Percentiles rank a stretch among this genome's conserved stretches.
phyloP scores from a whole-genome alignment of 139 green algal genomes.

The Haematococcus sp. region DNA sequence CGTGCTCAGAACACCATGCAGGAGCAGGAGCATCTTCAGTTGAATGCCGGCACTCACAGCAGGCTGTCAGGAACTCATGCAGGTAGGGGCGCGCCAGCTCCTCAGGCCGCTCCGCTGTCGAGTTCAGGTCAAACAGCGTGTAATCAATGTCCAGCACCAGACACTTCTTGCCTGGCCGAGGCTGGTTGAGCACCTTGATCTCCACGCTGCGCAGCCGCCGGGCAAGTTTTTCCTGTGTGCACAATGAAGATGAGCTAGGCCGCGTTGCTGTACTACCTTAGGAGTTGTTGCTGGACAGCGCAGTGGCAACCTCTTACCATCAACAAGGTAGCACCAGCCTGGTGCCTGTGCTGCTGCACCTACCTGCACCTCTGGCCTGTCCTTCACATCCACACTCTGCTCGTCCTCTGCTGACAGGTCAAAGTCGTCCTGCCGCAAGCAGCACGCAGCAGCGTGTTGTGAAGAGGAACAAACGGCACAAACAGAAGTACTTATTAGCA shows the following conservation, averaged over 20 bases:
- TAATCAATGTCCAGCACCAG: slow-evolving; percentile 97
- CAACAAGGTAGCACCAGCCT: not conserved
- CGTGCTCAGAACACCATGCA: too few relatives aligned
- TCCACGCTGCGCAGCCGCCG: slow-evolving; percentile 52
- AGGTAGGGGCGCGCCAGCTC: slow-evolving; percentile 83
- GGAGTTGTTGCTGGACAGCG: too few relatives aligned
- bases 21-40: too few relatives aligned
- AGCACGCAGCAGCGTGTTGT: slow-evolving; percentile 14
- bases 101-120: slow-evolving; percentile 74
- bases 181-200: slow-evolving; percentile 72
- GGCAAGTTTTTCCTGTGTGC: slow-evolving; percentile 68
- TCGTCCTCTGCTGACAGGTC: slow-evolving; percentile 38
- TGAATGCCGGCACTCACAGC: slow-evolving; percentile 80
- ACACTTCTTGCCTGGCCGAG: slow-evolving; percentile 84
- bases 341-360: not conserved
- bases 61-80: slow-evolving; percentile 86
- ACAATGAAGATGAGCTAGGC: too few relatives aligned
- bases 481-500: not conserved
- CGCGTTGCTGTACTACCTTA: too few relatives aligned
- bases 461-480: not conserved
- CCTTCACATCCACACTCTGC: slow-evolving; percentile 33
- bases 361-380: slow-evolving; percentile 58
- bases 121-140: slow-evolving; percentile 92
- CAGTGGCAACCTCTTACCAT: too few relatives aligned
- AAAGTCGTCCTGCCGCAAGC: slow-evolving; percentile 67